phyloP scores from a whole-genome alignment of 371 early-diverging fungal species.

The Synchytrium microbalum region DNA sequence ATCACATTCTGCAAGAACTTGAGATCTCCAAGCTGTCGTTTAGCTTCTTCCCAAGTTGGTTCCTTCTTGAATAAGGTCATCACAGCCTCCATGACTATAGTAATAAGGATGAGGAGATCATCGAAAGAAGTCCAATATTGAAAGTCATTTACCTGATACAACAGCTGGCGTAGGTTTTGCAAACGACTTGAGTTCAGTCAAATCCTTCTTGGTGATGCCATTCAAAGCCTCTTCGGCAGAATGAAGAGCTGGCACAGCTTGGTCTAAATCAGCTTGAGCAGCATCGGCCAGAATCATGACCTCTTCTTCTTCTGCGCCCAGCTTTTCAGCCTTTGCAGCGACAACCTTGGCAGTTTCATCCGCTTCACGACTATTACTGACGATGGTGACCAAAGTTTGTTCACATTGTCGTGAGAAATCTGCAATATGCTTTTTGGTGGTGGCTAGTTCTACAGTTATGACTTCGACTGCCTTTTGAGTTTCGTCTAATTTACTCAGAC shows the following conservation, averaged over 20 bases:
- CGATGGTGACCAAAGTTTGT: constrained; percentile 51
- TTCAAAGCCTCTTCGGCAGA: constrained; percentile 50
- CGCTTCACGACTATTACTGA: constrained; percentile 52
- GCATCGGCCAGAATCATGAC: constrained; percentile 46
- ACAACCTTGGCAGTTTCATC: constrained; percentile 53
- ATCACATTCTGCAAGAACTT: constrained; percentile 52
- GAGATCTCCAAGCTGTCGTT: constrained; percentile 51
- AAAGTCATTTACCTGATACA: neutral
- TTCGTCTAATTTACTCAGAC: constrained; percentile 48
- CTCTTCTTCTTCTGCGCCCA: constrained; percentile 48
- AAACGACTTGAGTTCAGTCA: constrained; percentile 32
- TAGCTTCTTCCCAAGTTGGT: constrained; percentile 57
- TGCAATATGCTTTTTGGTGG: constrained; percentile 43
- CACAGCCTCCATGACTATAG: constrained; percentile 54
- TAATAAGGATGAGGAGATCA: constrained; percentile 48
- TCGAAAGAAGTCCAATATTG: constrained; percentile 42
- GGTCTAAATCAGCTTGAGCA: constrained; percentile 50
- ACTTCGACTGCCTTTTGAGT: constrained; percentile 40
- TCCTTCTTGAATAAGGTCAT: constrained; percentile 52
- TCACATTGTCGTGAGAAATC: constrained; percentile 51
- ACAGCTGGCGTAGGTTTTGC: constrained; percentile 21
- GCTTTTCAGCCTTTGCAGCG: constrained; percentile 42
- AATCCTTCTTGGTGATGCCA: constrained; percentile 50
- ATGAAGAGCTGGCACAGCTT: constrained; percentile 45
- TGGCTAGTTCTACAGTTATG: constrained; percentile 46